A percentile compares a stretch with the other conserved stretches of the same genome.
Conservation (phyloP, 106 monocot genomes). For the Iris macrosiphon region DNA sequence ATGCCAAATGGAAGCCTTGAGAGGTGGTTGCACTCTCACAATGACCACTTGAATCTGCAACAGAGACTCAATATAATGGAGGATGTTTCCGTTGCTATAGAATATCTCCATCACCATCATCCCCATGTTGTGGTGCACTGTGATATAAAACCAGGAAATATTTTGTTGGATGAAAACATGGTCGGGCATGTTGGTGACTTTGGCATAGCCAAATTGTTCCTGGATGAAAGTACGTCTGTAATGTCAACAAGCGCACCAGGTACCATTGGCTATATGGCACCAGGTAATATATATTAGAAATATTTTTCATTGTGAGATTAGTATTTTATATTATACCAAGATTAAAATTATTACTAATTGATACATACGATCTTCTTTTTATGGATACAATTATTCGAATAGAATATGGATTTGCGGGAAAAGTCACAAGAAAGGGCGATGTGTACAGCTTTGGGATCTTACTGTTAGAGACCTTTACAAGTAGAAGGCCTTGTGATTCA, state of each 20-base stretch:
- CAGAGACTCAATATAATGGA: slow-evolving; percentile 13
- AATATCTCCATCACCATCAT: slow-evolving; percentile 22
- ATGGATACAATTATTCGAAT: no score
- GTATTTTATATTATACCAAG: no score
- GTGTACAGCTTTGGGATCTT: slow-evolving; percentile 27
- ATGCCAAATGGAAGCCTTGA: slow-evolving; percentile 24
- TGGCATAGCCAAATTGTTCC: slow-evolving; percentile 13
- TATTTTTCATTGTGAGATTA: no score
- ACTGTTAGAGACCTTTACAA: slow-evolving; percentile 11
- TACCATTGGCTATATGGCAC: slow-evolving; percentile 18
- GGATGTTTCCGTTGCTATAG: slow-evolving; percentile 17
- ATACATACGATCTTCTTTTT: no score
- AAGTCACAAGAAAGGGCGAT: slow-evolving; percentile 11
- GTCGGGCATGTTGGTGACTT: slow-evolving; percentile 11
- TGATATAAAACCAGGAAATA: slow-evolving; percentile 10
- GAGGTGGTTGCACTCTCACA: slow-evolving; percentile 15
- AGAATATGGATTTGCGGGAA: slow-evolving; percentile 10
- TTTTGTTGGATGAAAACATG: slow-evolving; percentile 6
- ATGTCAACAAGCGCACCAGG: slow-evolving; percentile 3
- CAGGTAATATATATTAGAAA: no score
- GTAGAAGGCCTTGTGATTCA: slow-evolving; percentile 16
- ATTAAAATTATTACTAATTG: no score
- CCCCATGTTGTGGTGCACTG: slow-evolving; percentile 7
- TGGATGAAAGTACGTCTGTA: slow-evolving; percentile 1
- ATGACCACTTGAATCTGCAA: slow-evolving; percentile 1